Conservation (phyloP, 208 protist species). For the Wallacemonas sp. region DNA sequence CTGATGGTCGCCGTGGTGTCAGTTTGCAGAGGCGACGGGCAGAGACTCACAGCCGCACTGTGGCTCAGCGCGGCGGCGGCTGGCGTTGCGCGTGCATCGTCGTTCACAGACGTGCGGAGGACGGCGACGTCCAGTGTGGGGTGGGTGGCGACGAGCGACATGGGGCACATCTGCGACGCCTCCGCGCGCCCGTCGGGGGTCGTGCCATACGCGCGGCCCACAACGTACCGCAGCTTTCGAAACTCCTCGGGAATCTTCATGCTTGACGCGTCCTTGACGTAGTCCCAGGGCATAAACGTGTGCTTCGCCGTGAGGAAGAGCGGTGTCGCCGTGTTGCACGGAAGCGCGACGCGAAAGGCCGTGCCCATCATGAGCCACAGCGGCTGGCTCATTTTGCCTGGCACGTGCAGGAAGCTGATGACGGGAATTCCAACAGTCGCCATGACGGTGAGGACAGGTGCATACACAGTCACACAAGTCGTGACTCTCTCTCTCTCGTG, state of each 20-base stretch:
- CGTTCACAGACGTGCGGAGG: slow-evolving; percentile 15
- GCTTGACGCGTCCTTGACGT: slow-evolving; percentile 42
- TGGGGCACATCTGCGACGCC: slow-evolving; percentile 24
- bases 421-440: slow-evolving; percentile 36
- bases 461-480: background rate
- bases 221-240: slow-evolving; percentile 69
- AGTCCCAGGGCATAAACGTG: slow-evolving; percentile 78
- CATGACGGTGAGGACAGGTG: slow-evolving; percentile 1
- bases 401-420: slow-evolving; percentile 79
- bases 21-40: background rate
- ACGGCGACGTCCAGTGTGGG: slow-evolving; percentile 63
- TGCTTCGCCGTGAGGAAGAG: slow-evolving; percentile 82
- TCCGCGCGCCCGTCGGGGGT: slow-evolving; percentile 25
- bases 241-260: slow-evolving; percentile 83
- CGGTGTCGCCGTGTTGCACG: background rate
- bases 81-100: background rate
- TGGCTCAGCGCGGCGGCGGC: background rate
- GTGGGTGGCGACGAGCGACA: slow-evolving; percentile 52
- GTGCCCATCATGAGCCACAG: slow-evolving; percentile 89
- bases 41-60: slow-evolving; percentile 10
- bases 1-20: slow-evolving; percentile 19
- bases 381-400: slow-evolving; percentile 78
- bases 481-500: no score
- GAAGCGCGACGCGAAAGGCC: slow-evolving; percentile 39
- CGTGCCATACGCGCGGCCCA: slow-evolving; percentile 43